Evolutionary conservation across 2,329 filamentous ascomycete genomes (phyloP).

Genomic region (Nectriaceae sp.): DNA sequence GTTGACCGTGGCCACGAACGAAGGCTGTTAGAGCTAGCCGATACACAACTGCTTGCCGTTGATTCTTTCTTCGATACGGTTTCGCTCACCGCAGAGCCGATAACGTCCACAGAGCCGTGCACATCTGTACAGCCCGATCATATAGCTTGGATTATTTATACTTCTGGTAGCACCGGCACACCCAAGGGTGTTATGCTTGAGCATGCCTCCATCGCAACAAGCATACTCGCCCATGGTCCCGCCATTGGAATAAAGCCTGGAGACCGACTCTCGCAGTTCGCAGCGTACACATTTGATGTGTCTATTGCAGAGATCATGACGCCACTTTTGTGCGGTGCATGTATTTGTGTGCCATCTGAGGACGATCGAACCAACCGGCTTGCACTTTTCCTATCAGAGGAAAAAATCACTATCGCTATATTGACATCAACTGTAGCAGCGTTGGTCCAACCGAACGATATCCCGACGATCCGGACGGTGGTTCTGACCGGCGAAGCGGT

Average conservation of each 20-base stretch:
- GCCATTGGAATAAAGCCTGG: not conserved
- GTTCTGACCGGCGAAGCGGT: slow-evolving; percentile 2
- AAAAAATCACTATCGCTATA: not conserved
- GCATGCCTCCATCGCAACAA: slow-evolving; percentile 9
- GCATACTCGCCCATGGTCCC: not conserved
- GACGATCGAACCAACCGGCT: slow-evolving; percentile 4
- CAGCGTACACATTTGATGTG: slow-evolving; percentile 10
- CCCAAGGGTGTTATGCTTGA: slow-evolving; percentile 22
- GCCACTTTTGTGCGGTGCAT: slow-evolving; percentile 3
- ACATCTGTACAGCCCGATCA: not conserved
- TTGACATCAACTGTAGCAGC: slow-evolving; percentile 7
- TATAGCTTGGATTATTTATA: slow-evolving; percentile 21
- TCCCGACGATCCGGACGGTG: not conserved
- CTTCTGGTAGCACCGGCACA: slow-evolving; percentile 20
- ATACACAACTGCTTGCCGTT: not conserved
- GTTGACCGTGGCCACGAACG: not conserved
- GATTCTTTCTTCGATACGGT: not conserved
- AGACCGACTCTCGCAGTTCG: slow-evolving; percentile 1
- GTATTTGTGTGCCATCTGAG: slow-evolving; percentile 9
- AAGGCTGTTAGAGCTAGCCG: not conserved
- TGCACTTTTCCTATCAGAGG: not conserved
- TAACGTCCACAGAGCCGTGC: not conserved
- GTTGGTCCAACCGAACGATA: not conserved
- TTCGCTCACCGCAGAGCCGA: not conserved
- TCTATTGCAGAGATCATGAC: slow-evolving; percentile 2